Conservation (phyloP, 2,329 filamentous ascomycete species). For the Hymenoscyphus scutula region DNA sequence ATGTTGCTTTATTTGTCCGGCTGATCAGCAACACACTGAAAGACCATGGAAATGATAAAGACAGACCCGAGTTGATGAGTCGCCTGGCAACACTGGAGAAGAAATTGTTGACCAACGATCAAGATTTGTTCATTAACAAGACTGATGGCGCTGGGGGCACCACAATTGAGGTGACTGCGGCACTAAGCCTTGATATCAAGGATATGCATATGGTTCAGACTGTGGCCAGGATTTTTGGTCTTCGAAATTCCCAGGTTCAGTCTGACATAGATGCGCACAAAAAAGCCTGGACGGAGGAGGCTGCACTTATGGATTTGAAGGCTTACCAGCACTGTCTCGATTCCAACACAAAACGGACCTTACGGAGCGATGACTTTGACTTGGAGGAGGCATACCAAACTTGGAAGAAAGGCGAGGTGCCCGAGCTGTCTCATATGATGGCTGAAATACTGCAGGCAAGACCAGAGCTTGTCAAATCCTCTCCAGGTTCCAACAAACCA, state of each 20-base stretch:
- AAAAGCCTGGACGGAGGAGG: slow-evolving; percentile 83
- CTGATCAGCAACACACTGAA: slow-evolving; percentile 77
- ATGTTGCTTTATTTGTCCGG: slow-evolving; percentile 91
- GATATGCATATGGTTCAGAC: slow-evolving; percentile 93
- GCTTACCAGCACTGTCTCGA: slow-evolving; percentile 87
- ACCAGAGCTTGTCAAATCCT: slow-evolving; percentile 72
- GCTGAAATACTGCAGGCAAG: slow-evolving; percentile 83
- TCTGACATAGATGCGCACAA: slow-evolving; percentile 82
- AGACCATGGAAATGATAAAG: slow-evolving; percentile 80
- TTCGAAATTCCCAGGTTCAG: slow-evolving; percentile 77
- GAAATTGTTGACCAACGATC: slow-evolving; percentile 90
- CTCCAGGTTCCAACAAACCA: slow-evolving; percentile 50
- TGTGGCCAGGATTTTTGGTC: slow-evolving; percentile 81
- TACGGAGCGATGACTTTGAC: slow-evolving; percentile 85
- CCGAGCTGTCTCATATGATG: slow-evolving; percentile 90
- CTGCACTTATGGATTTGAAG: slow-evolving; percentile 87
- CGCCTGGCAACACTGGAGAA: slow-evolving; percentile 81
- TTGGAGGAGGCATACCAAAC: slow-evolving; percentile 80
- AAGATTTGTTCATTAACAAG: slow-evolving; percentile 71
- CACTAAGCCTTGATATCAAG: slow-evolving; percentile 87
- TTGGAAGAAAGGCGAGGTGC: slow-evolving; percentile 88
- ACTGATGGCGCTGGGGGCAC: slow-evolving; percentile 57
- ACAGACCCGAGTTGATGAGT: slow-evolving; percentile 78
- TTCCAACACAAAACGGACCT: slow-evolving; percentile 69
- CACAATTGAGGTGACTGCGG: slow-evolving; percentile 77